Evolutionary conservation across 768 basidiomycete species (phyloP).

Genomic region (Suillus variegatus): DNA sequence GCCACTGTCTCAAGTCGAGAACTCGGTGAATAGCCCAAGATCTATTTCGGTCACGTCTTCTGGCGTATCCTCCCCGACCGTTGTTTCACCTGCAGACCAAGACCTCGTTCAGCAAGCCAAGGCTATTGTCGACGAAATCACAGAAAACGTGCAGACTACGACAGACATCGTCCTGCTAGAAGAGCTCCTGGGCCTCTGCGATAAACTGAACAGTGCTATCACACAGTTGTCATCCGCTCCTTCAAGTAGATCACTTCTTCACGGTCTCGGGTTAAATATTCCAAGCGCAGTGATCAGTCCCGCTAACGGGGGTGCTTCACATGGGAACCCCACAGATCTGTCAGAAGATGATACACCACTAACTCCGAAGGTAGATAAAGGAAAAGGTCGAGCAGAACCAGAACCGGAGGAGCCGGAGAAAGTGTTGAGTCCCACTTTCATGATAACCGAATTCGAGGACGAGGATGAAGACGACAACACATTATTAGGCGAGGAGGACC

Average conservation of each 20-base stretch:
- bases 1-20: conserved; percentile 42
- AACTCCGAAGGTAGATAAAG: conserved; percentile 75
- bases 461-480: conserved; percentile 45
- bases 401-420: conserved; percentile 69
- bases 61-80: neutral
- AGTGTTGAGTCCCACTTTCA: conserved; percentile 69
- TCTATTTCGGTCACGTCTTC: conserved; percentile 8
- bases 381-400: conserved; percentile 71
- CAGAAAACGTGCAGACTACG: conserved; percentile 52
- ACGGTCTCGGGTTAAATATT: conserved; percentile 46
- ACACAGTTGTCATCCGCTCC: conserved; percentile 43
- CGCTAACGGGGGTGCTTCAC: conserved; percentile 32
- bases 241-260: conserved; percentile 41
- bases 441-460: conserved; percentile 52
- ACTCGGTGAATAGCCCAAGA: conserved; percentile 17
- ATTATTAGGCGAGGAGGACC: conserved; percentile 31
- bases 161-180: conserved; percentile 62
- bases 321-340: conserved; percentile 6
- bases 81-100: conserved; percentile 17
- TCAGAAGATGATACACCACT: conserved; percentile 35
- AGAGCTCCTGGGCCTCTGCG: conserved; percentile 71
- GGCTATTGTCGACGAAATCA: conserved; percentile 53
- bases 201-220: conserved; percentile 61
- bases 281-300: conserved; percentile 25
- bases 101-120: conserved; percentile 53